Evolutionary conservation across 2,329 filamentous ascomycete species (phyloP).

Genomic region (Paecilomyces formosus): DNA sequence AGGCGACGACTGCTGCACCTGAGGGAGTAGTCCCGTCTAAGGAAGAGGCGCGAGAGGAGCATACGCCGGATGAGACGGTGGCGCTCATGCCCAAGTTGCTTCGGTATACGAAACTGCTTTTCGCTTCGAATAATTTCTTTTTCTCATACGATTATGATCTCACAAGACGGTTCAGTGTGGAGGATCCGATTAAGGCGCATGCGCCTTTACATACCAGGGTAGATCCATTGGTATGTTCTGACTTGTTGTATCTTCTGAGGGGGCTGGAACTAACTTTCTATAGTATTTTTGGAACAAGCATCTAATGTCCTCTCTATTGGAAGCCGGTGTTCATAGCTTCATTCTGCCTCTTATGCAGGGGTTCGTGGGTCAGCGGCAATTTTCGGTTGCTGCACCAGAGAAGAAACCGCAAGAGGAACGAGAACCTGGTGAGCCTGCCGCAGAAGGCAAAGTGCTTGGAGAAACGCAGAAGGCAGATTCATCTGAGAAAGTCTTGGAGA

Average conservation of each 20-base stretch:
- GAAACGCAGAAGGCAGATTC: constrained; percentile 28
- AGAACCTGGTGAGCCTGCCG: constrained; percentile 9
- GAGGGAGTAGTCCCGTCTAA: constrained; percentile 1
- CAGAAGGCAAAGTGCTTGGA: constrained; percentile 31
- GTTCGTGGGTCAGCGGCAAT: constrained; percentile 80
- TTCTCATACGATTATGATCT: constrained; percentile 94
- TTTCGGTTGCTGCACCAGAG: constrained; percentile 55
- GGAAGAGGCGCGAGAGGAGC: constrained; percentile 5
- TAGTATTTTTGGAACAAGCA: constrained; percentile 87
- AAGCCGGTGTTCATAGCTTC: constrained; percentile 62
- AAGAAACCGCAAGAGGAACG: constrained; percentile 6
- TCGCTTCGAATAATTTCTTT: constrained; percentile 81
- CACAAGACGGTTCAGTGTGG: constrained; percentile 54
- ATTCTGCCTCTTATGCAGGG: constrained; percentile 84
- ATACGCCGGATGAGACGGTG: constrained; percentile 35
- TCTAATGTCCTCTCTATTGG: constrained; percentile 65
- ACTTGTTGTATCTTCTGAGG: constrained; percentile 3
- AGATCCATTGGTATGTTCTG: constrained; percentile 54
- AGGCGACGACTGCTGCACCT: constrained; percentile 5
- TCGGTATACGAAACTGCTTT: constrained; percentile 74
- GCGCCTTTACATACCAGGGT: constrained; percentile 63
- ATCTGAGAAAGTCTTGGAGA: constrained; percentile 16
- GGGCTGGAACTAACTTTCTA: background rate
- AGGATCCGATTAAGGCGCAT: constrained; percentile 35
- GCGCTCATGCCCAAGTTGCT: constrained; percentile 75